Evolutionary conservation across 2,329 filamentous ascomycete species (phyloP).

Genomic region (Podosphaera fusca): DNA sequence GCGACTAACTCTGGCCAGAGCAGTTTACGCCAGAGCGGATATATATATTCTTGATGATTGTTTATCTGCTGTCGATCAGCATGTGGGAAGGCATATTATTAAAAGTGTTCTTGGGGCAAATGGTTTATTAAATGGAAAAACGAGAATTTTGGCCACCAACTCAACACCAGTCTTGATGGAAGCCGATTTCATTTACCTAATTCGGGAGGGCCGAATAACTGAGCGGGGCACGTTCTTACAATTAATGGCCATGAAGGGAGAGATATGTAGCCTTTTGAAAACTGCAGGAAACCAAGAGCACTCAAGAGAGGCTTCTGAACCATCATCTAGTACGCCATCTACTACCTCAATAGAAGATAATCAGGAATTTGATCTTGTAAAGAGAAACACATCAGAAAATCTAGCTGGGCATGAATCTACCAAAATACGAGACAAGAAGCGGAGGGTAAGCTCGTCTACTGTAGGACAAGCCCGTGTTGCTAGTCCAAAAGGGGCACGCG

Average conservation of each 20-base stretch:
- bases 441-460: constrained; percentile 51
- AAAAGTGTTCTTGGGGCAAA: constrained; percentile 75
- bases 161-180: constrained; percentile 77
- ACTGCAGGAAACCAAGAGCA: constrained; percentile 40
- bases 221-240: constrained; percentile 83
- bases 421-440: constrained; percentile 26
- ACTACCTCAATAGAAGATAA: constrained; percentile 30
- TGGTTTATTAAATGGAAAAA: constrained; percentile 66
- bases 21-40: constrained; percentile 91
- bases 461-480: constrained; percentile 77
- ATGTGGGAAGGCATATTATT: constrained; percentile 86
- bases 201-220: constrained; percentile 61
- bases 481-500: constrained; percentile 67
- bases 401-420: constrained; percentile 50
- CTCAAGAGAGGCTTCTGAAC: constrained; percentile 18
- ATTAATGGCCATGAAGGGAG: constrained; percentile 79
- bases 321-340: constrained; percentile 30
- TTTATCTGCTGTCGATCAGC: constrained; percentile 91
- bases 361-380: constrained; percentile 33
- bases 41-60: constrained; percentile 88
- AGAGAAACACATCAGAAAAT: constrained; percentile 58
- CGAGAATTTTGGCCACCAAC: constrained; percentile 82
- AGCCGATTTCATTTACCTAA: constrained; percentile 67
- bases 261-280: constrained; percentile 65
- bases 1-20: constrained; percentile 70